Conservation (phyloP, 2,329 filamentous ascomycete species). For the Fusarium staphyleae region DNA sequence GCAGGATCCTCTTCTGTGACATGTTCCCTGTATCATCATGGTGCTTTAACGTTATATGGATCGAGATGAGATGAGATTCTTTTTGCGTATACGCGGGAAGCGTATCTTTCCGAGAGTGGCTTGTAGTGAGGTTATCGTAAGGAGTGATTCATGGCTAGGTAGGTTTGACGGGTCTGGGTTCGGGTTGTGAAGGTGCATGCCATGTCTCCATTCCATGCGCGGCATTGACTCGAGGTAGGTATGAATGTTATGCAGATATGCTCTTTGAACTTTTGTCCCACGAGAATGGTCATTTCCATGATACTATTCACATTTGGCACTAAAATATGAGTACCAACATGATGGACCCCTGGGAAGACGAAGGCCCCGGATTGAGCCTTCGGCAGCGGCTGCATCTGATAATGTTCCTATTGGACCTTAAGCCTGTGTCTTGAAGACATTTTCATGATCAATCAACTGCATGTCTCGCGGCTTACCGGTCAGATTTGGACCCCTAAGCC, state of each 20-base stretch:
- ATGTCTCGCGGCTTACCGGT: constrained; percentile 1
- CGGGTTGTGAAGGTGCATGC: background rate
- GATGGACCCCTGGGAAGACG: too few relatives aligned
- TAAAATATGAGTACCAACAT: constrained; percentile 2
- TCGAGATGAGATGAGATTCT: constrained; percentile 7
- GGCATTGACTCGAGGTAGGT: constrained; percentile 15
- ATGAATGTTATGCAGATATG: constrained; percentile 12
- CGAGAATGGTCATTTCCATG: background rate
- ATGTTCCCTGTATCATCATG: background rate
- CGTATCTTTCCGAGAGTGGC: constrained; percentile 2
- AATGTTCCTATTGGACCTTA: constrained; percentile 1
- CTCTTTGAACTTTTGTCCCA: background rate
- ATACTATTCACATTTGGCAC: background rate
- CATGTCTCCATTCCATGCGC: constrained; percentile 14
- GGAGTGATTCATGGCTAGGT: background rate
- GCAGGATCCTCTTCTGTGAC: background rate
- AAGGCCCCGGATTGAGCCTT: background rate
- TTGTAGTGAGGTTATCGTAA: background rate
- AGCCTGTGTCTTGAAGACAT: too few relatives aligned
- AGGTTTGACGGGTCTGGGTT: constrained; percentile 8
- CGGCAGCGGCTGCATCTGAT: background rate
- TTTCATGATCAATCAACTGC: constrained; percentile 5
- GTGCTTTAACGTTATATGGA: background rate
- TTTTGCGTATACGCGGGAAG: background rate
- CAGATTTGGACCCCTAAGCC: constrained; percentile 3